These are phyloP conservation scores for Ophiosphaerella korrae DNA, from an alignment of 2,329 filamentous ascomycete species.

Conservation along the genomic window DNA sequence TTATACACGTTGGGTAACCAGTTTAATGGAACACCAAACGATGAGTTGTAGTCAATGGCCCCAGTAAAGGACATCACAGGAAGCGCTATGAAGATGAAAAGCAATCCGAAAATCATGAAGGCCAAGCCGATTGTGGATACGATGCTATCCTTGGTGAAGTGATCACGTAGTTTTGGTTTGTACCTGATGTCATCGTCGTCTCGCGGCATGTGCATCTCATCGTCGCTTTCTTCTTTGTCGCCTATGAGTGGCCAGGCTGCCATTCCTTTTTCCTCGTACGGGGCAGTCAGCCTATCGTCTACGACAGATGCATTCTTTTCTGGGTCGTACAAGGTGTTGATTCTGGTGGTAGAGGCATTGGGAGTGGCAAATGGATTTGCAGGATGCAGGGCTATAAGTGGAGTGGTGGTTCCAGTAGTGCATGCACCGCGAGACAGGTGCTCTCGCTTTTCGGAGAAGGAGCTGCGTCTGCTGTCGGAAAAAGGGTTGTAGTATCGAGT, in stretches of 20 bases:
- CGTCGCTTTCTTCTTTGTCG: conserved; percentile 59
- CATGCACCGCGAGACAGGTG: conserved; percentile 7
- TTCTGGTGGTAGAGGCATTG: conserved; percentile 32
- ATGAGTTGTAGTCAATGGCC: conserved; percentile 46
- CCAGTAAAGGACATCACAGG: conserved; percentile 56
- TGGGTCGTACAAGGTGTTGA: conserved; percentile 25
- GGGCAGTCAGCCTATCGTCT: conserved; percentile 55
- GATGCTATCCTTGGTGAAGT: conserved; percentile 52
- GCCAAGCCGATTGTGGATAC: conserved; percentile 50
- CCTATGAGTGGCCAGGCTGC: conserved; percentile 53
- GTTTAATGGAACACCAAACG: conserved; percentile 48
- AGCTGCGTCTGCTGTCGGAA: conserved; percentile 32
- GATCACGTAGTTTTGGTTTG: conserved; percentile 52
- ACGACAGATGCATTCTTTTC: conserved; percentile 48
- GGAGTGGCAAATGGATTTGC: conserved; percentile 38
- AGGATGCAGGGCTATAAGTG: conserved; percentile 12
- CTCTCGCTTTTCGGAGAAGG: conserved; percentile 19
- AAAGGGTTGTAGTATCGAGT: conserved; percentile 45
- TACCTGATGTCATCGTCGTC: conserved; percentile 55
- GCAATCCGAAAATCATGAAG: conserved; percentile 54
- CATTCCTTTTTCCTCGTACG: conserved; percentile 50
- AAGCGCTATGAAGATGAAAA: conserved; percentile 57
- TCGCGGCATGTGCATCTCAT: conserved; percentile 60
- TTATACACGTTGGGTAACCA: conserved; percentile 43
- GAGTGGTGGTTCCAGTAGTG: conserved; percentile 19